Evolutionary conservation across 768 basidiomycete species (phyloP).

Genomic region (Tulasnella sp.): DNA sequence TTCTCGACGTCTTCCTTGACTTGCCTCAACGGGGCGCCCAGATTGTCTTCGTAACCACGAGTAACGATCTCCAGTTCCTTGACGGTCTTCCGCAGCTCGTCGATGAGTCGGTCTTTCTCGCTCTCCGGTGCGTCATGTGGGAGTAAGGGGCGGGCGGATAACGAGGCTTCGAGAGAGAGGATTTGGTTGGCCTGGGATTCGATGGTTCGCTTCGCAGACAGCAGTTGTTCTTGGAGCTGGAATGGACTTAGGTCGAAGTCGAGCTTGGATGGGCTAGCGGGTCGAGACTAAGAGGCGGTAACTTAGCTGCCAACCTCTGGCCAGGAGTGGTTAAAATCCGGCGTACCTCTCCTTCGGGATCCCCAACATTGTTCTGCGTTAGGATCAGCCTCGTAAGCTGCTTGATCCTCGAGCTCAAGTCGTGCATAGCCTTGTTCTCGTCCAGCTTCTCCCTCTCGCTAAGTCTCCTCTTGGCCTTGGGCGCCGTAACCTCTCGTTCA

Average conservation of each 20-base stretch:
- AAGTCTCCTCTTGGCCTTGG: constrained; percentile 39
- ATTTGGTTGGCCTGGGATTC: constrained; percentile 79
- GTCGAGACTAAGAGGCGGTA: constrained; percentile 40
- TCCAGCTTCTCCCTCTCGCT: constrained; percentile 69
- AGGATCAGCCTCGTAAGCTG: constrained; percentile 78
- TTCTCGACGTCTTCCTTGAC: constrained; percentile 67
- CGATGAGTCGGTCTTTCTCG: constrained; percentile 68
- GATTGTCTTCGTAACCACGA: constrained; percentile 62
- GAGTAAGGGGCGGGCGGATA: constrained; percentile 60
- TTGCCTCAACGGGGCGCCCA: constrained; percentile 56
- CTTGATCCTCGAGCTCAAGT: constrained; percentile 69
- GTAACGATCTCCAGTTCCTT: constrained; percentile 69
- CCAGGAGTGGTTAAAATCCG: not conserved
- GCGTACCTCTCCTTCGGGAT: constrained; percentile 49
- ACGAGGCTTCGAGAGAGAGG: constrained; percentile 68
- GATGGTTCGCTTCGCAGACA: constrained; percentile 65
- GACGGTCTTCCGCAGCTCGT: constrained; percentile 66
- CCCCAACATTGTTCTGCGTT: constrained; percentile 77
- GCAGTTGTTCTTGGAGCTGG: constrained; percentile 81
- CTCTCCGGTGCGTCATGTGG: constrained; percentile 56
- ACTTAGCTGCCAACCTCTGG: not conserved
- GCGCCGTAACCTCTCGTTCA: constrained; percentile 47
- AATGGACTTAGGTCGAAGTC: constrained; percentile 83
- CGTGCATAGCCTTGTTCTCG: constrained; percentile 76
- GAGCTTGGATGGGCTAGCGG: constrained; percentile 76